These are phyloP conservation scores for Neoarthrinium moseri DNA, from an alignment of 2,329 filamentous ascomycete species.

Conservation along the genomic window DNA sequence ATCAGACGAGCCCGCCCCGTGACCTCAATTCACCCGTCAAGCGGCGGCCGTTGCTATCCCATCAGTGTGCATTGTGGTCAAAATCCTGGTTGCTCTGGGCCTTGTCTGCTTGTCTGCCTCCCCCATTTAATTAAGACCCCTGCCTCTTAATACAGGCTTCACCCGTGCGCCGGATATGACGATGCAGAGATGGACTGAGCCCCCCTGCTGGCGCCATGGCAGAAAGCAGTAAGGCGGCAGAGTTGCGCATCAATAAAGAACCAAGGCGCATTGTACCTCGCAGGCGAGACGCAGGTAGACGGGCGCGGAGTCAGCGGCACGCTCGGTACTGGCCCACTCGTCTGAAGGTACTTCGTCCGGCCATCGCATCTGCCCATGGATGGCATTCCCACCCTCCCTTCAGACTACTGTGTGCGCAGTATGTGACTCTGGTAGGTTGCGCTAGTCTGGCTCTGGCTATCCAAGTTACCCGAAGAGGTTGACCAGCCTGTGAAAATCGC, in stretches of 20 bases:
- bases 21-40: background rate
- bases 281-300: background rate
- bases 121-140: background rate
- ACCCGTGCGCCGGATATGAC: constrained; percentile 9
- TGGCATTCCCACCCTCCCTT: background rate
- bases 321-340: background rate
- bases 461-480: background rate
- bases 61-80: background rate
- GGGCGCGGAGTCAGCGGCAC: no score
- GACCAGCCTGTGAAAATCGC: no score
- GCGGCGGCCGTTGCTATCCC: background rate
- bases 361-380: background rate
- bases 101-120: background rate
- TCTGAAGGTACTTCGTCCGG: background rate
- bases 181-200: background rate
- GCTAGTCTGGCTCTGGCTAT: background rate
- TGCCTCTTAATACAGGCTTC: constrained; percentile 4
- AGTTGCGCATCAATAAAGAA: background rate
- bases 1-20: background rate
- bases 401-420: background rate
- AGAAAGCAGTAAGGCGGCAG: background rate
- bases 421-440: background rate
- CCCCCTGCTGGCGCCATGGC: background rate
- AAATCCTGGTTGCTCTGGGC: background rate
- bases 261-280: background rate